Percentiles rank a stretch among this genome's conserved stretches.
Conservation (phyloP, 495 filamentous ascomycete species). For the Friedmanniomyces endolithicus region DNA sequence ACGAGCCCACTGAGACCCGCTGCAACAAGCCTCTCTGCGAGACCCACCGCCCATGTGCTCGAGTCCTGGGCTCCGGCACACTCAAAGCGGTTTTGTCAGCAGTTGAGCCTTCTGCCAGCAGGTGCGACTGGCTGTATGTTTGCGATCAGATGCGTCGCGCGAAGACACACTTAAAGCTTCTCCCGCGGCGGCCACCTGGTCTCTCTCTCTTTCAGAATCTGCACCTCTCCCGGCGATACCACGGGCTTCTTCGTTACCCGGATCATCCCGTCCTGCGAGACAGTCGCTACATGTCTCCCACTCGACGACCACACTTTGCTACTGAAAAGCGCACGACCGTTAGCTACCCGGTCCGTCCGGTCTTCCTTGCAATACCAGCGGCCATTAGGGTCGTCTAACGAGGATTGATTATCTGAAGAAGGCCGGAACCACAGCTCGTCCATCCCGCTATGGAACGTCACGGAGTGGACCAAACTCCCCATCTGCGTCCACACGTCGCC, state of each 20-base stretch:
- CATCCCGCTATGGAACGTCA: constrained; percentile 45
- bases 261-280: constrained; percentile 23
- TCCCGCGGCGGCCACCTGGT: constrained; percentile 20
- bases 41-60: too few species aligned
- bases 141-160: not conserved
- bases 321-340: constrained; percentile 47
- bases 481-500: constrained; percentile 40
- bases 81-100: too few species aligned
- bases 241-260: constrained; percentile 7
- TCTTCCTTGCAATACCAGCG: constrained; percentile 62
- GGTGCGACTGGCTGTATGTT: not conserved
- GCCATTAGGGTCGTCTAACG: constrained; percentile 34
- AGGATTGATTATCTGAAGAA: constrained; percentile 4
- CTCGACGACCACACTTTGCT: constrained; percentile 51
- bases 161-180: not conserved
- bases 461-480: constrained; percentile 48
- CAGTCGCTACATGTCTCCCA: constrained; percentile 31
- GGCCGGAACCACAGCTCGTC: constrained; percentile 24
- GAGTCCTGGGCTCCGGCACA: too few species aligned
- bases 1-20: too few species aligned
- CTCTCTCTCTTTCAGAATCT: not conserved
- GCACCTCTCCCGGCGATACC: not conserved
- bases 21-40: too few species aligned
- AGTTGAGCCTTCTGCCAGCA: too few species aligned
- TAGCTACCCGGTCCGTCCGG: constrained; percentile 42